These are phyloP conservation scores for Sugiyamaella boreocaroliniensis DNA, from an alignment of 805 yeast genomes.

Conservation along the genomic window DNA sequence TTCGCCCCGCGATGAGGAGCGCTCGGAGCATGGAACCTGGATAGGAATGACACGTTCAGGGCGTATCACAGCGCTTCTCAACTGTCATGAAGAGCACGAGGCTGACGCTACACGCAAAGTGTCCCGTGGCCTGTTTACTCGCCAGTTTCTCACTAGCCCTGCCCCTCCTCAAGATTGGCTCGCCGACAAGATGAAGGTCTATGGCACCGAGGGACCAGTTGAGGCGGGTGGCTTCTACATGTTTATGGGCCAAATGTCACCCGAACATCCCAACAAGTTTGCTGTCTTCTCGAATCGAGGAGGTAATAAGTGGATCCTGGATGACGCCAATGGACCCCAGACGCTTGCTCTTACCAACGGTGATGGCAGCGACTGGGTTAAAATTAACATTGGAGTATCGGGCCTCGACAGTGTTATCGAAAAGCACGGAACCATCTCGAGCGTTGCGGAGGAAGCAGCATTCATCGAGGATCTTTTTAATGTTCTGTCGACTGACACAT, in stretches of 20 bases:
- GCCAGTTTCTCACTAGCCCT: constrained; percentile 37
- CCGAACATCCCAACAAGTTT: constrained; percentile 22
- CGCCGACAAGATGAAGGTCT: constrained; percentile 22
- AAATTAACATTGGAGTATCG: constrained; percentile 51
- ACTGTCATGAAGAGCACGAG: constrained; percentile 53
- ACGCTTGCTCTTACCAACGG: constrained; percentile 13
- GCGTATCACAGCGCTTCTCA: constrained; percentile 65
- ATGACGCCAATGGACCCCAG: background rate
- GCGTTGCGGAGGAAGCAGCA: constrained; percentile 20
- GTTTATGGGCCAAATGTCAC: constrained; percentile 41
- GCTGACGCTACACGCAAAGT: constrained; percentile 29
- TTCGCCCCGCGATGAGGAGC: constrained; percentile 68
- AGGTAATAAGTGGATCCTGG: background rate
- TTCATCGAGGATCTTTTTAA: constrained; percentile 48
- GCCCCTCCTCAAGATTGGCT: constrained; percentile 43
- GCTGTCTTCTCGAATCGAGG: constrained; percentile 9
- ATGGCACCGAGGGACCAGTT: constrained; percentile 26
- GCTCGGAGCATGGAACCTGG: constrained; percentile 86
- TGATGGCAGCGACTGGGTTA: constrained; percentile 64
- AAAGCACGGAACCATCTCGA: constrained; percentile 19
- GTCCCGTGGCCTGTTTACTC: constrained; percentile 50
- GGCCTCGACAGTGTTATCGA: constrained; percentile 26
- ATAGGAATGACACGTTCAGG: constrained; percentile 61
- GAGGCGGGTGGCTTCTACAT: constrained; percentile 59
- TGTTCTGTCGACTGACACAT: constrained; percentile 45